phyloP scores from a whole-genome alignment of 2,329 filamentous ascomycete species.

The Penicillium frequentans region DNA sequence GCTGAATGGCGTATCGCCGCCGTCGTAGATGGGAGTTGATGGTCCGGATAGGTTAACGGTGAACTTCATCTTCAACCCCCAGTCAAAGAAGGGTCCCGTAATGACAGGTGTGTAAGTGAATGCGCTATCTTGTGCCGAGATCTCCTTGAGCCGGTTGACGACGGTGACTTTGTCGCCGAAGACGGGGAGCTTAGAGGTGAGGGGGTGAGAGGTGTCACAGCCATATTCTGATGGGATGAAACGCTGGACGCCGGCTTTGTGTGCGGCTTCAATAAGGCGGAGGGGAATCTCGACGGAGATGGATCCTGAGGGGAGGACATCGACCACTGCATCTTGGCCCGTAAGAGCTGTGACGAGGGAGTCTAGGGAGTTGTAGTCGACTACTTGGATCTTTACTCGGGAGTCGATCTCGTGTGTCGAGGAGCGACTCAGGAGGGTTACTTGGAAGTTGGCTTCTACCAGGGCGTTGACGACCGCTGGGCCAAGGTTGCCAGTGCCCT shows the following conservation, averaged over 20 bases:
- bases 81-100: conserved; percentile 37
- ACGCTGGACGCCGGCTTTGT: conserved; percentile 29
- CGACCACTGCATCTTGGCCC: conserved; percentile 31
- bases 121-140: conserved; percentile 9
- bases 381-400: conserved; percentile 2
- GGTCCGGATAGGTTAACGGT: conserved; percentile 44
- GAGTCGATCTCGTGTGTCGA: conserved; percentile 5
- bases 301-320: conserved; percentile 12
- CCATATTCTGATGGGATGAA: conserved; percentile 41
- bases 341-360: conserved; percentile 22
- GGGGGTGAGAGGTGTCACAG: conserved; percentile 28
- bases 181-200: conserved; percentile 27
- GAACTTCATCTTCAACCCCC: conserved; percentile 39
- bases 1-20: conserved; percentile 52
- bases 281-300: conserved; percentile 9
- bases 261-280: conserved; percentile 32
- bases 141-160: conserved; percentile 26
- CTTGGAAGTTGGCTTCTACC: conserved; percentile 7
- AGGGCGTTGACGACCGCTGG: conserved; percentile 12
- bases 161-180: conserved; percentile 33
- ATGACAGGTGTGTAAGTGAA: conserved; percentile 35
- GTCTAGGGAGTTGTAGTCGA: conserved; percentile 12
- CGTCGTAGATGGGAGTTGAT: conserved; percentile 47
- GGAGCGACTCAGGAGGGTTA: conserved; percentile 11
- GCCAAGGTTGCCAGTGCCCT: conserved; percentile 15